Conservation (phyloP, 495 filamentous ascomycete genomes). For the Neurospora sp. region DNA sequence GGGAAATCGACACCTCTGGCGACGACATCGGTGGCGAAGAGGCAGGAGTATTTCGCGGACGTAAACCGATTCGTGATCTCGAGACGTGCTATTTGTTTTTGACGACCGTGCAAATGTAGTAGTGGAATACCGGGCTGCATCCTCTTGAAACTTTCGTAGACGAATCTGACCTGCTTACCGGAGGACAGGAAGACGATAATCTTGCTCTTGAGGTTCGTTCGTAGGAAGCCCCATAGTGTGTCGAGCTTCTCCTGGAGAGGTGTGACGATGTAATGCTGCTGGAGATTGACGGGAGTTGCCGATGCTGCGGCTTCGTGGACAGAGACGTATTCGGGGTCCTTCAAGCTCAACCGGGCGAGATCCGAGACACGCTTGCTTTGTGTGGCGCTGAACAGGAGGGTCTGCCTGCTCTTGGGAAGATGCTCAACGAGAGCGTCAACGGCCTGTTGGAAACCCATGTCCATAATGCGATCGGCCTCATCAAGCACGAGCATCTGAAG, state of each 20-base stretch:
- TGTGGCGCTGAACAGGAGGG: slow-evolving; percentile 89
- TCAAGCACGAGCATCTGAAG: slow-evolving; percentile 89
- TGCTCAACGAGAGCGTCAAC: slow-evolving; percentile 93
- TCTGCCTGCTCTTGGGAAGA: slow-evolving; percentile 78
- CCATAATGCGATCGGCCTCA: slow-evolving; percentile 93
- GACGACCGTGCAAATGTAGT: slow-evolving; percentile 88
- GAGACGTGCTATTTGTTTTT: slow-evolving; percentile 79
- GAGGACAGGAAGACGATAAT: slow-evolving; percentile 91
- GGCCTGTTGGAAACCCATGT: slow-evolving; percentile 90
- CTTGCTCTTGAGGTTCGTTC: slow-evolving; percentile 78
- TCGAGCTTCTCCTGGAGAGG: slow-evolving; percentile 82
- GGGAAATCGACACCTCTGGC: slow-evolving; percentile 93
- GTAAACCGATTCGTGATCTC: slow-evolving; percentile 80
- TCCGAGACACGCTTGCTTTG: slow-evolving; percentile 93
- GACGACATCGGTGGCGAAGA: slow-evolving; percentile 93
- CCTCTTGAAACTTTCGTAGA: slow-evolving; percentile 85
- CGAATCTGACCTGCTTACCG: slow-evolving; percentile 92
- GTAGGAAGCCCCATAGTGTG: slow-evolving; percentile 84
- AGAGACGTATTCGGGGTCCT: slow-evolving; percentile 87
- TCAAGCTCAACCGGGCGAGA: slow-evolving; percentile 75
- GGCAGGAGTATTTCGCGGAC: slow-evolving; percentile 64
- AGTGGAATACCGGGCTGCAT: slow-evolving; percentile 91
- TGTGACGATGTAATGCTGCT: slow-evolving; percentile 84
- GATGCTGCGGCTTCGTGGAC: slow-evolving; percentile 73
- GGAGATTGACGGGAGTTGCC: slow-evolving; percentile 75